Conservation (phyloP, 2,329 filamentous ascomycete species). For the Endoconidiophora laricicola region DNA sequence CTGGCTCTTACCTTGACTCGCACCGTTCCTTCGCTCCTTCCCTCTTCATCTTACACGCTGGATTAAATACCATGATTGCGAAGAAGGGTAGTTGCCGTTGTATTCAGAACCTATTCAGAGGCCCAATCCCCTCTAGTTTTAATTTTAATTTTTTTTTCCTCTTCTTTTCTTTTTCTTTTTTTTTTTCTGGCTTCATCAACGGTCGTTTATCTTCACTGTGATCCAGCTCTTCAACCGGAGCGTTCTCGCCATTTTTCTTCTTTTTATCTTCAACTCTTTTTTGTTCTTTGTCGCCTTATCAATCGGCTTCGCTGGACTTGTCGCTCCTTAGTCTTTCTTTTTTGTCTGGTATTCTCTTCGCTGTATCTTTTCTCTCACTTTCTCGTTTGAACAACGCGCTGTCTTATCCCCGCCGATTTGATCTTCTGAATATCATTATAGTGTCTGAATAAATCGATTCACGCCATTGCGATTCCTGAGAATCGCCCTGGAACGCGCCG, state of each 20-base stretch:
- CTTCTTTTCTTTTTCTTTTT: constrained; percentile 6
- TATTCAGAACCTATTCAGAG: neutral
- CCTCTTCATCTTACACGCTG: neutral
- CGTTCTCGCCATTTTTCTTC: constrained; percentile 13
- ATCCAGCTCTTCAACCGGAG: constrained; percentile 14
- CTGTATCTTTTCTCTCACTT: neutral
- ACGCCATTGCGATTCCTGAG: constrained; percentile 3
- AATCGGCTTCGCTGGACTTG: neutral
- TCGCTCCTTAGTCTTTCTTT: neutral
- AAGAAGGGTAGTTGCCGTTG: neutral
- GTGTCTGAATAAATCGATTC: constrained; percentile 6
- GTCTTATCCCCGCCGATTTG: constrained; percentile 15
- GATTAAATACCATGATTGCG: too few relatives aligned
- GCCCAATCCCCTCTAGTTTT: neutral
- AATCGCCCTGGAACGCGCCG: neutral
- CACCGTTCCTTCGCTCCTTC: neutral
- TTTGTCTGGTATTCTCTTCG: neutral
- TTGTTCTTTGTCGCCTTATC: neutral
- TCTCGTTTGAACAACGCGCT: constrained; percentile 5
- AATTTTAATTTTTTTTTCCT: constrained; percentile 1
- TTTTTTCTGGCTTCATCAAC: constrained; percentile 3
- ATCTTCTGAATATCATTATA: constrained; percentile 6
- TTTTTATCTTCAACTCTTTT: constrained; percentile 1
- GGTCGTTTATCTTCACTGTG: constrained; percentile 15
- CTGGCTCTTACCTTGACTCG: neutral